These are phyloP conservation scores for Aspergillus coremiiformis DNA, from an alignment of 495 filamentous ascomycete species.

Conservation along the genomic window DNA sequence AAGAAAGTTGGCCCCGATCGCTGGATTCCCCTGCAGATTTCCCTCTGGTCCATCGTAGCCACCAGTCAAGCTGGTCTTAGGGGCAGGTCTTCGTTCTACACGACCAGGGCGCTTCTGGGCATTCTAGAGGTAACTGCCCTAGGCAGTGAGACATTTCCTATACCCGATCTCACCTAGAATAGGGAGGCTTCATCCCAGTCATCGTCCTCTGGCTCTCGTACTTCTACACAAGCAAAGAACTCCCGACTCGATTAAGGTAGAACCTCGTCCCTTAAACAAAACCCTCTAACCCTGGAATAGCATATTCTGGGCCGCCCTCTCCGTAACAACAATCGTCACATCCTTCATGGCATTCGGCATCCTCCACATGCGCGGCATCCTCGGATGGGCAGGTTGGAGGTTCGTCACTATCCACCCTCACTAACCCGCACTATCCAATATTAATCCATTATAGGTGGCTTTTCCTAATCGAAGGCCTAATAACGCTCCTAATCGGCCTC, in stretches of 20 bases:
- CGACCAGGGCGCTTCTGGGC: conserved; percentile 55
- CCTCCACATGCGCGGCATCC: conserved; percentile 32
- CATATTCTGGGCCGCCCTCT: conserved; percentile 58
- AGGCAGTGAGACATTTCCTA: background rate
- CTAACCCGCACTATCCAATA: too few relatives aligned
- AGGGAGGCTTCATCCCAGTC: conserved; percentile 56
- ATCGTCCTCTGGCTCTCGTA: conserved; percentile 59
- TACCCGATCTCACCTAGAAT: background rate
- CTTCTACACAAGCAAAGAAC: conserved; percentile 56
- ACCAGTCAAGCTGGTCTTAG: conserved; percentile 52
- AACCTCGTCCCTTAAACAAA: too few relatives aligned
- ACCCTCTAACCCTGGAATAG: too few relatives aligned
- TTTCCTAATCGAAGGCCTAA: conserved; percentile 48
- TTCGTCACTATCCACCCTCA: too few relatives aligned
- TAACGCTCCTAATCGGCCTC: conserved; percentile 47
- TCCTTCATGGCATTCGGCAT: conserved; percentile 41
- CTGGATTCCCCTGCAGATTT: conserved; percentile 73
- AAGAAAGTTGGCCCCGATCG: conserved; percentile 67
- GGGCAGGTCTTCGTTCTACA: conserved; percentile 53
- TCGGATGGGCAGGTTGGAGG: conserved; percentile 27
- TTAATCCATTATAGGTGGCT: conserved; percentile 21
- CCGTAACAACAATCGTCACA: conserved; percentile 37
- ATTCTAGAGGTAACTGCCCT: conserved; percentile 38
- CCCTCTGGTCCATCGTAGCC: conserved; percentile 64
- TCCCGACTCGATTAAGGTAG: conserved; percentile 54